Evolutionary conservation across 2,329 filamentous ascomycete genomes (phyloP).

Genomic region (Penicillium sp.): DNA sequence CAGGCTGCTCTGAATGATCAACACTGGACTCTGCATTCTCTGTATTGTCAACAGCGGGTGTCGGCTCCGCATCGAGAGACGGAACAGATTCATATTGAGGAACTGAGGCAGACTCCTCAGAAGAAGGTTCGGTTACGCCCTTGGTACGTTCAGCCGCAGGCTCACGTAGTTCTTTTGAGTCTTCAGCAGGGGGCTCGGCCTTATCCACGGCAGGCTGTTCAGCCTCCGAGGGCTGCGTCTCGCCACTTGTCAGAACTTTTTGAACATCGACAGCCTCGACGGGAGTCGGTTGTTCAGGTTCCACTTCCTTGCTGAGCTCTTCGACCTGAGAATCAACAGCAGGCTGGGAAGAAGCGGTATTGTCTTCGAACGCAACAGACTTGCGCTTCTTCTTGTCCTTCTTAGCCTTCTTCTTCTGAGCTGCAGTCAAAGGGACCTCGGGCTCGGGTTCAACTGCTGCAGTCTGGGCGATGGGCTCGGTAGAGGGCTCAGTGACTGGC

Average conservation of each 20-base stretch:
- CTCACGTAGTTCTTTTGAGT: constrained; percentile 7
- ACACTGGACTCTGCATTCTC: neutral
- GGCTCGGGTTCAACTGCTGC: neutral
- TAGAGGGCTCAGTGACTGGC: neutral
- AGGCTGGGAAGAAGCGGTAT: constrained; percentile 1
- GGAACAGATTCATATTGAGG: constrained; percentile 7
- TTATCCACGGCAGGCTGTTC: constrained; percentile 5
- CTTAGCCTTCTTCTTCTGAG: constrained; percentile 22
- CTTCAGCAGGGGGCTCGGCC: neutral
- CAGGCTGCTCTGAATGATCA: neutral
- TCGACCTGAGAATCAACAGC: constrained; percentile 7
- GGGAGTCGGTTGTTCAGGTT: constrained; percentile 10
- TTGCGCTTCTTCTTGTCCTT: constrained; percentile 28
- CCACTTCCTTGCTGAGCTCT: neutral
- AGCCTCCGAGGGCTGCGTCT: constrained; percentile 13
- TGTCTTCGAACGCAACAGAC: constrained; percentile 19
- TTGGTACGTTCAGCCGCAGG: constrained; percentile 1
- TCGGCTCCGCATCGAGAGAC: neutral
- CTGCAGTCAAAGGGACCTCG: constrained; percentile 10
- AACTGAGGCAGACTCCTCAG: constrained; percentile 2
- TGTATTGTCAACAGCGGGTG: neutral
- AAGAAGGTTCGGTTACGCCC: constrained; percentile 5
- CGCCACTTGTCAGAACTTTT: constrained; percentile 8
- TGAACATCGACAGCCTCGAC: constrained; percentile 3
- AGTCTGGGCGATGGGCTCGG: neutral